These are phyloP conservation scores for Linnemannia zychae DNA, from an alignment of 192 early-diverging fungal species.

Conservation along the genomic window DNA sequence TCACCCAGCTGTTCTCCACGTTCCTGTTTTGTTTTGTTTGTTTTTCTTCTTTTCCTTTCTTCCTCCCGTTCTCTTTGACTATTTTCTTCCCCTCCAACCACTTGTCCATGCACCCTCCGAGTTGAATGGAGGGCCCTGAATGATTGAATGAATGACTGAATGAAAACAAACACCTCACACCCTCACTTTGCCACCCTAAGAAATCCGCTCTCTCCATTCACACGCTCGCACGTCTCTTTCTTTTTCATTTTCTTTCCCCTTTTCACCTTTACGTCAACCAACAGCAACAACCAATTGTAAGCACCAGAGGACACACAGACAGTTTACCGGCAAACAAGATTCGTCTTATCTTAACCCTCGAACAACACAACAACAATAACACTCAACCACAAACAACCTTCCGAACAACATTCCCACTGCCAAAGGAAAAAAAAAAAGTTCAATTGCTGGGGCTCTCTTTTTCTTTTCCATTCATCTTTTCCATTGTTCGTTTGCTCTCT, in stretches of 20 bases:
- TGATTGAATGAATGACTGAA: background rate
- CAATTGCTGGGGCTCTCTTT: conserved; percentile 6
- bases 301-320: background rate
- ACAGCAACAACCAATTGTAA: background rate
- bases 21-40: background rate
- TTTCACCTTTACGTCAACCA: no score
- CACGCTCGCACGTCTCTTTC: background rate
- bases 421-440: background rate
- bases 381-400: background rate
- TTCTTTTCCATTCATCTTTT: background rate
- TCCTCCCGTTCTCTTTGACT: background rate
- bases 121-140: conserved; percentile 7
- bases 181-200: background rate
- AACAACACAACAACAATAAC: background rate
- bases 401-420: background rate
- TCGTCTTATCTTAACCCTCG: background rate
- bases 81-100: background rate
- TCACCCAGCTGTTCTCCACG: background rate
- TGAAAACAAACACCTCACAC: background rate
- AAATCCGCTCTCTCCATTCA: background rate
- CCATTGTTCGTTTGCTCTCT: conserved; percentile 5
- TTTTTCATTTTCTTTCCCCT: background rate
- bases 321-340: background rate
- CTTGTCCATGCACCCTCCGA: background rate
- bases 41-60: background rate